Evolutionary conservation across 2,329 filamentous ascomycete species (phyloP).

Genomic region (Trichophyton simii): DNA sequence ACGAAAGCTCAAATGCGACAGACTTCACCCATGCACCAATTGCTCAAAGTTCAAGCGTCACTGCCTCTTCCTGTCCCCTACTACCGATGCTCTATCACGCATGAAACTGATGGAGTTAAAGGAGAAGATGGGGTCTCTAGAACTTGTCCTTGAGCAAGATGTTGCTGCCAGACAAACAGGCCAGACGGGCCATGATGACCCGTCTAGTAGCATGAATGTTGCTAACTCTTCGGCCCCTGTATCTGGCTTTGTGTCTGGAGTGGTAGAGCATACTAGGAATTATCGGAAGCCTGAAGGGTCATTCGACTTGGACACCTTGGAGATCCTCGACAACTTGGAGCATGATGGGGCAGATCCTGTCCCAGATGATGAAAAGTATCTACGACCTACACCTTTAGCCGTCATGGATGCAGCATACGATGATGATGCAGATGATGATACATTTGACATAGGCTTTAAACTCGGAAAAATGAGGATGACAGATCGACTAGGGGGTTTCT

Average conservation of each 20-base stretch:
- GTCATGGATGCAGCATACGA: slow-evolving; percentile 57
- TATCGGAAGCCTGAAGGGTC: background rate
- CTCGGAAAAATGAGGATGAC: slow-evolving; percentile 62
- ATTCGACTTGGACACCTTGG: background rate
- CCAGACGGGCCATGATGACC: background rate
- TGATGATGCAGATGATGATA: slow-evolving; percentile 49
- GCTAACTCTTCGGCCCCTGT: background rate
- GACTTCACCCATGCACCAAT: slow-evolving; percentile 55
- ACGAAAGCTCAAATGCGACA: slow-evolving; percentile 65
- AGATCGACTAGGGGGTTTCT: slow-evolving; percentile 60
- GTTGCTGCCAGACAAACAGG: slow-evolving; percentile 38
- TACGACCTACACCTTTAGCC: slow-evolving; percentile 52
- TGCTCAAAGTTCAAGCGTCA: slow-evolving; percentile 38
- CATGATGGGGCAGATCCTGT: slow-evolving; percentile 33
- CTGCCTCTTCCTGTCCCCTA: slow-evolving; percentile 52
- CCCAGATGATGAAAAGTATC: slow-evolving; percentile 42
- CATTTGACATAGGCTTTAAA: slow-evolving; percentile 59
- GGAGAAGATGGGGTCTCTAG: slow-evolving; percentile 61
- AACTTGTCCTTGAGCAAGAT: slow-evolving; percentile 57
- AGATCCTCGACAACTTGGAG: slow-evolving; percentile 40
- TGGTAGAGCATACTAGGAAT: background rate
- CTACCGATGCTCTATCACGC: slow-evolving; percentile 57
- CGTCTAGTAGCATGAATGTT: background rate
- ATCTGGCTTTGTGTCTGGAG: background rate
- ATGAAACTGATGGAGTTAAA: slow-evolving; percentile 63